These are phyloP conservation scores for Mortierella alpina DNA, from an alignment of 192 early-diverging fungal genomes.

Conservation along the genomic window DNA sequence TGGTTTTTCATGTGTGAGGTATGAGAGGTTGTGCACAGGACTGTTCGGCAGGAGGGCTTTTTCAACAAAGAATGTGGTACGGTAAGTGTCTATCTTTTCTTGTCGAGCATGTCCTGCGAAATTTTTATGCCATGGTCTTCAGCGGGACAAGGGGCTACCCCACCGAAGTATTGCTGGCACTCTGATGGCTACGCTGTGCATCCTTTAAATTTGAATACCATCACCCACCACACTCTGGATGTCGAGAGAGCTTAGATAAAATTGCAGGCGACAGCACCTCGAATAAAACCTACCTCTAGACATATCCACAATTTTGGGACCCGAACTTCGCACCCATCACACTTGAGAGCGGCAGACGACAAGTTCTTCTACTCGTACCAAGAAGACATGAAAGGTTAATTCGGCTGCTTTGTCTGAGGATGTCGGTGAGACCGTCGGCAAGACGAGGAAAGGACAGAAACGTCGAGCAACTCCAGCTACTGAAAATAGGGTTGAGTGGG, in stretches of 20 bases:
- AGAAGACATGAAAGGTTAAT: background rate
- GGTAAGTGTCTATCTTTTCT: background rate
- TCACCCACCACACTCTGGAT: too few species aligned
- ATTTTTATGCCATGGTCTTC: too few species aligned
- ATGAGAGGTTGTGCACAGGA: conserved; percentile 42
- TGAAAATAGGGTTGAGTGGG: too few species aligned
- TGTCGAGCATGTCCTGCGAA: too few species aligned
- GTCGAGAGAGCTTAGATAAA: too few species aligned
- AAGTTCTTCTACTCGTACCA: conserved; percentile 36
- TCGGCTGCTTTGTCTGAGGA: background rate
- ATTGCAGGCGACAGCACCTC: too few species aligned
- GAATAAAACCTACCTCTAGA: conserved; percentile 31
- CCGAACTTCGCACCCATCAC: conserved; percentile 44
- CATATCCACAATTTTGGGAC: conserved; percentile 55
- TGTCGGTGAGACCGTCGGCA: background rate
- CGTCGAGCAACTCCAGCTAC: too few species aligned
- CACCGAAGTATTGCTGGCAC: too few species aligned
- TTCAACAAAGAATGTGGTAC: background rate
- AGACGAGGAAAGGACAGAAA: too few species aligned
- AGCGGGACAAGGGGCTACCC: too few species aligned
- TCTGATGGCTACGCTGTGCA: too few species aligned
- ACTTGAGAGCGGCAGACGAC: conserved; percentile 38
- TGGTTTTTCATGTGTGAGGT: conserved; percentile 51
- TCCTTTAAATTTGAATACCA: too few species aligned
- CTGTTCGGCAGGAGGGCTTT: conserved; percentile 40